Conservation (phyloP, 2,329 filamentous ascomycete genomes). For the Phaeosphaeria sp. region DNA sequence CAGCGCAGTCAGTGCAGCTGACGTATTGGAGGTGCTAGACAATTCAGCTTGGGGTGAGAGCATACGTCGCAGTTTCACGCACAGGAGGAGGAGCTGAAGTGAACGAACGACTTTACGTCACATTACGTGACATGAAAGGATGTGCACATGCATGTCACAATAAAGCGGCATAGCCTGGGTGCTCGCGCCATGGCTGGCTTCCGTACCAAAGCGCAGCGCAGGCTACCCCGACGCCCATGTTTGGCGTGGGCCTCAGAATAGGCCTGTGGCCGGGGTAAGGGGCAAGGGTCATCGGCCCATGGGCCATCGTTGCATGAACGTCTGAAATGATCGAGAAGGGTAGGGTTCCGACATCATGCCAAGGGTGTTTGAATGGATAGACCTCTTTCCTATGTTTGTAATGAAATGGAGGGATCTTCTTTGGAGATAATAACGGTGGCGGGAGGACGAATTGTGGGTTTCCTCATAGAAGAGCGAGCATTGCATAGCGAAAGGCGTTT, state of each 20-base stretch:
- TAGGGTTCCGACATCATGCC: slow-evolving; percentile 20
- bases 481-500: slow-evolving; percentile 3
- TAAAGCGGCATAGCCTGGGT: neutral
- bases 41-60: slow-evolving; percentile 94
- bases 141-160: neutral
- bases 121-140: neutral
- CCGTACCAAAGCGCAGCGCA: neutral
- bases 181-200: too few relatives aligned
- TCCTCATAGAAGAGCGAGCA: slow-evolving; percentile 1
- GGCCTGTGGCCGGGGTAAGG: slow-evolving; percentile 23
- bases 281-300: slow-evolving; percentile 24
- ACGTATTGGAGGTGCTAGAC: slow-evolving; percentile 84
- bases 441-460: neutral
- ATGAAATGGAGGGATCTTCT: neutral
- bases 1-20: slow-evolving; percentile 74
- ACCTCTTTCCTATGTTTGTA: neutral
- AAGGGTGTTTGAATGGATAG: neutral
- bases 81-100: slow-evolving; percentile 51
- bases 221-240: slow-evolving; percentile 6
- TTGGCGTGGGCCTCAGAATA: slow-evolving; percentile 25
- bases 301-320: slow-evolving; percentile 38
- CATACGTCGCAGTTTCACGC: slow-evolving; percentile 85
- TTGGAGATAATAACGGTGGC: slow-evolving; percentile 6
- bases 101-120: neutral
- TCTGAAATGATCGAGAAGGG: slow-evolving; percentile 32